A percentile compares a stretch with the other conserved stretches of the same genome.
These are phyloP conservation scores for Pseudogymnoascus sp. DNA, from an alignment of 2,329 filamentous ascomycete genomes.

Conservation along the genomic window DNA sequence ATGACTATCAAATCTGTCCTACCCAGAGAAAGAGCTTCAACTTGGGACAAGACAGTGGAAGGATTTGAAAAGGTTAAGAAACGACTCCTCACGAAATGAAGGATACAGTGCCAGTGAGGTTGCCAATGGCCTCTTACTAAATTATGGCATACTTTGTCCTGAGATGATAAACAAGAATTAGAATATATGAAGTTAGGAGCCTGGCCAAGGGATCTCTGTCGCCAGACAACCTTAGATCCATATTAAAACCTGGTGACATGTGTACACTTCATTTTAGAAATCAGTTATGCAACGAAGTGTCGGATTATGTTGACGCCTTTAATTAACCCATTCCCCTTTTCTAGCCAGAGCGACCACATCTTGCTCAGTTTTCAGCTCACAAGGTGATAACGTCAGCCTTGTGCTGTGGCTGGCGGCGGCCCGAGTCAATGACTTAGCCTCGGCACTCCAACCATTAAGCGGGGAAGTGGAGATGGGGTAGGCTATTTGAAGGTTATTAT, in stretches of 20 bases:
- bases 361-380: not conserved
- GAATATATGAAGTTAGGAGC: not conserved
- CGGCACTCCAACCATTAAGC: not conserved
- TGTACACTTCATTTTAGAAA: not conserved
- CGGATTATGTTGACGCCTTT: not conserved
- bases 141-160: not conserved
- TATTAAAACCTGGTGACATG: not conserved
- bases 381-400: not conserved
- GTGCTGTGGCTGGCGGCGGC: not conserved
- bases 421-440: not conserved
- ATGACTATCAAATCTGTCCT: slow-evolving; percentile 79
- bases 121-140: not conserved
- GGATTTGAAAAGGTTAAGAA: slow-evolving; percentile 66
- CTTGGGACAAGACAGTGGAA: slow-evolving; percentile 67
- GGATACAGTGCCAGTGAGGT: not conserved
- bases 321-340: not conserved
- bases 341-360: not conserved
- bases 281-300: not conserved
- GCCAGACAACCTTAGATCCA: not conserved
- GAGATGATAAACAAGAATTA: not conserved
- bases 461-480: not conserved
- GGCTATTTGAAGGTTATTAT: not conserved
- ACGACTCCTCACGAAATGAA: not conserved
- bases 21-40: slow-evolving; percentile 53
- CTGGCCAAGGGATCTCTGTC: not conserved